Percentiles rank a stretch among this genome's conserved stretches.
phyloP scores from a whole-genome alignment of 495 filamentous ascomycete species.

The Letharia columbiana region DNA sequence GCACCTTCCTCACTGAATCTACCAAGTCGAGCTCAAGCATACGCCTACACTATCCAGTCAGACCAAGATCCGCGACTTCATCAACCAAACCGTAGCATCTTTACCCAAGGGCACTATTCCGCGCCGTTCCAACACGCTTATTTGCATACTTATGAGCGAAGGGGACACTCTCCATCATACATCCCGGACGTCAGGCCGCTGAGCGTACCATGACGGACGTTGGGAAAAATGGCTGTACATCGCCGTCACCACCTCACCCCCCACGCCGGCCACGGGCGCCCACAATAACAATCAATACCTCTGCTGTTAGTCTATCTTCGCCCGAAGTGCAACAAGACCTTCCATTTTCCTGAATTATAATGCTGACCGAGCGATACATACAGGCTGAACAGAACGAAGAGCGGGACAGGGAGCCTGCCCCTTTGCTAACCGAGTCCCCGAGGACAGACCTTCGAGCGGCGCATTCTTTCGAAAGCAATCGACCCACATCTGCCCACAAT shows the following conservation, averaged over 20 bases:
- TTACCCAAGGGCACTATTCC: slow-evolving; percentile 8
- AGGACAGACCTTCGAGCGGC: slow-evolving; percentile 51
- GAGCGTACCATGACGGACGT: slow-evolving; percentile 25
- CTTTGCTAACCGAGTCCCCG: slow-evolving; percentile 30
- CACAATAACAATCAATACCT: slow-evolving; percentile 70
- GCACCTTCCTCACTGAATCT: background rate
- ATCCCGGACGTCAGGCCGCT: slow-evolving; percentile 4
- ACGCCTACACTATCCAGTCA: background rate
- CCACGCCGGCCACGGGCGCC: slow-evolving; percentile 42
- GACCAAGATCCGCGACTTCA: background rate
- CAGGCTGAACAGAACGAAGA: slow-evolving; percentile 29
- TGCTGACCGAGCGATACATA: slow-evolving; percentile 23
- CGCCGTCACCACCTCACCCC: slow-evolving; percentile 11
- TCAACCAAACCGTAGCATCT: background rate
- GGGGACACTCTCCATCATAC: background rate
- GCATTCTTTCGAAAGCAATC: slow-evolving; percentile 61
- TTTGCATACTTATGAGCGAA: slow-evolving; percentile 11
- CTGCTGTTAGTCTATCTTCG: slow-evolving; percentile 47
- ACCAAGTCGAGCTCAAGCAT: slow-evolving; percentile 4
- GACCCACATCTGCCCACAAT: slow-evolving; percentile 87
- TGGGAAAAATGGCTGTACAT: slow-evolving; percentile 16
- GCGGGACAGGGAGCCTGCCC: slow-evolving; percentile 17
- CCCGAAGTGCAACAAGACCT: slow-evolving; percentile 24
- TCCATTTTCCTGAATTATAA: slow-evolving; percentile 15
- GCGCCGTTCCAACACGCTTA: background rate